Percentiles rank a stretch among this genome's conserved stretches.
Evolutionary conservation across 1,284 basidiomycete species (phyloP).

Genomic region (Ceratobasidium sp.): DNA sequence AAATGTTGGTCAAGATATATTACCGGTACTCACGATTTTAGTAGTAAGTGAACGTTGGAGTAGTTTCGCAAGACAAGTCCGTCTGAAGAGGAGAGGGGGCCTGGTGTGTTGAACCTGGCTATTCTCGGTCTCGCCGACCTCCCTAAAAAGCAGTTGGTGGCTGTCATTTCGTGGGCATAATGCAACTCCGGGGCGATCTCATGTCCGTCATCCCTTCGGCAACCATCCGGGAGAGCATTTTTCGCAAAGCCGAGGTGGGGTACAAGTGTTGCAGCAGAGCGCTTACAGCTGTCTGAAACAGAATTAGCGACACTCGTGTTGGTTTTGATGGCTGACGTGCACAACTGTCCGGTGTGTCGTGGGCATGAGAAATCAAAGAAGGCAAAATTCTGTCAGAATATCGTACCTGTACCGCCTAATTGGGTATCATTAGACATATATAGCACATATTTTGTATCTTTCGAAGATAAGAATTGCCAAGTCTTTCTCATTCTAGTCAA

Average conservation of each 20-base stretch:
- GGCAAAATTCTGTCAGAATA: not conserved
- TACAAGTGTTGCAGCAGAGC: not conserved
- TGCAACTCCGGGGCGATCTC: conserved; percentile 8
- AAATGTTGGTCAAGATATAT: not conserved
- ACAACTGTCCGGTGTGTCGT: not conserved
- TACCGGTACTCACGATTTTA: not conserved
- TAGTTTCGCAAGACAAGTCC: not conserved
- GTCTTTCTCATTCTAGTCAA: no score
- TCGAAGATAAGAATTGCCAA: no score
- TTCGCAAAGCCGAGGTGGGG: not conserved
- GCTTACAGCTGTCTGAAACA: conserved; percentile 5
- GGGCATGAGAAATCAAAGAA: not conserved
- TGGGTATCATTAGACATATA: not conserved
- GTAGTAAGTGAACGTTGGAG: conserved; percentile 2
- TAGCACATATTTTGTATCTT: no score
- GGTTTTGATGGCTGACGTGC: not conserved
- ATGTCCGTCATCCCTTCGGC: conserved; percentile 19
- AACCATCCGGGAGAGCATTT: not conserved
- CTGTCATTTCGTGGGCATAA: not conserved
- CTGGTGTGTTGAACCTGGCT: not conserved
- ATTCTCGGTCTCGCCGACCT: not conserved
- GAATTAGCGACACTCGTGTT: conserved; percentile 1
- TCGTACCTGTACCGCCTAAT: not conserved
- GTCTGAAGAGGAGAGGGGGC: not conserved
- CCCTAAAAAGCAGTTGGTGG: conserved; percentile 15